These are phyloP conservation scores for Penicillium psychrofluorescens DNA, from an alignment of 495 filamentous ascomycete species.

Conservation along the genomic window DNA sequence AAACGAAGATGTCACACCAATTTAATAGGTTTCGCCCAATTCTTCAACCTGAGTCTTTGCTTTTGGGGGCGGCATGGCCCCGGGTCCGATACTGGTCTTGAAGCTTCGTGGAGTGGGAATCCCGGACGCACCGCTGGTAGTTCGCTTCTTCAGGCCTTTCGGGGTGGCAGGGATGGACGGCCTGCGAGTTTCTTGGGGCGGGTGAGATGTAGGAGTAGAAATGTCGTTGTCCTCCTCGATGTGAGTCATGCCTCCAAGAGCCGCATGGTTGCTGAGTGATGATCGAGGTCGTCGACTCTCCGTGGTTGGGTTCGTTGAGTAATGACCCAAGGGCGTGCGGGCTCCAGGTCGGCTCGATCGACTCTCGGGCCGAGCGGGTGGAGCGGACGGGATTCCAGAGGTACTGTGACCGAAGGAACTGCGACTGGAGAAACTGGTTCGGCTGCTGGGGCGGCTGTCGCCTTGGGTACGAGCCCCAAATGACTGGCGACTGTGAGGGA, in stretches of 20 bases:
- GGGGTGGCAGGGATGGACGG: constrained; percentile 30
- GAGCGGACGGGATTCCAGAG: constrained; percentile 21
- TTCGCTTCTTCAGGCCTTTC: constrained; percentile 38
- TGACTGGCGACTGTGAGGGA: constrained; percentile 40
- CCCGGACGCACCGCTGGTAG: constrained; percentile 42
- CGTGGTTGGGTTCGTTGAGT: constrained; percentile 36
- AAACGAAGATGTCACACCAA: not conserved
- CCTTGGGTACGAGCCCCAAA: constrained; percentile 37
- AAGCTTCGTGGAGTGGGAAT: constrained; percentile 46
- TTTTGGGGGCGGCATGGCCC: constrained; percentile 48
- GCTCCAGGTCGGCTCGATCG: constrained; percentile 59
- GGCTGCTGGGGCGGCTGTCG: constrained; percentile 41
- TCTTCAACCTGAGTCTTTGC: constrained; percentile 46
- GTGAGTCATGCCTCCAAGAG: constrained; percentile 31
- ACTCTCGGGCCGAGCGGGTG: constrained; percentile 58
- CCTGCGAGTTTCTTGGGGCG: constrained; percentile 20
- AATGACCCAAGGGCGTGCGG: constrained; percentile 55
- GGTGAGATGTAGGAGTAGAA: constrained; percentile 26
- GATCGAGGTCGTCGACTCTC: constrained; percentile 42
- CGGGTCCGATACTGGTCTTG: constrained; percentile 41
- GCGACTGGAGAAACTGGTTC: constrained; percentile 36
- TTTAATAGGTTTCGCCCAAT: constrained; percentile 62
- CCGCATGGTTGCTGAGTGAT: constrained; percentile 37
- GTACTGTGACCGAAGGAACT: constrained; percentile 38
- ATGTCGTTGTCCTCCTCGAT: constrained; percentile 38